A percentile compares a stretch with the other conserved stretches of the same genome.
These are phyloP conservation scores for Dillenia turbinata DNA, from an alignment of 164 flowering plant species.

Conservation along the genomic window DNA sequence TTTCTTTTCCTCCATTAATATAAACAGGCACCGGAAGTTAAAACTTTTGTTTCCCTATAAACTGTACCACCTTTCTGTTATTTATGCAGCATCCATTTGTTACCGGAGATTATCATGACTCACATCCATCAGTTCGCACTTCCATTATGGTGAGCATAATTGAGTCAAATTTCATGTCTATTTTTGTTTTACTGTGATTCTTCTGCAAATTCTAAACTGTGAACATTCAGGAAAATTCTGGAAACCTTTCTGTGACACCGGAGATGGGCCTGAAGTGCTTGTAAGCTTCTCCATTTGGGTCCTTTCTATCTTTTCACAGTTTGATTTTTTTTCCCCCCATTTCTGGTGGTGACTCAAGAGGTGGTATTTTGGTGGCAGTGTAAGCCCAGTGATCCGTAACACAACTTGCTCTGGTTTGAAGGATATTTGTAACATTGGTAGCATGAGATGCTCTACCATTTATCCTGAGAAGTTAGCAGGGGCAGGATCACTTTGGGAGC, in stretches of 20 bases:
- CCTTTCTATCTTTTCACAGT: background rate
- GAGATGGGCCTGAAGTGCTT: constrained; percentile 31
- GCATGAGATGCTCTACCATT: constrained; percentile 47
- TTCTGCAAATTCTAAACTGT: constrained; percentile 11
- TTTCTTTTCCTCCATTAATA: too few species aligned
- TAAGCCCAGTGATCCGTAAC: constrained; percentile 25
- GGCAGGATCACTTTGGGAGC: constrained; percentile 29
- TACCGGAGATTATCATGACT: constrained; percentile 33
- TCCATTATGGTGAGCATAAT: constrained; percentile 37
- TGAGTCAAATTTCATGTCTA: background rate
- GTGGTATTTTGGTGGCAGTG: constrained; percentile 27
- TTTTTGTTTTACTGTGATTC: constrained; percentile 4
- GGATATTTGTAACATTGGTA: constrained; percentile 34
- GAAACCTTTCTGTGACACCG: constrained; percentile 25
- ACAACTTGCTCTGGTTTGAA: constrained; percentile 34
- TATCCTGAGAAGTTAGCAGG: constrained; percentile 38
- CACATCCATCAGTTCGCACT: constrained; percentile 21
- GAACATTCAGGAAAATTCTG: constrained; percentile 39
- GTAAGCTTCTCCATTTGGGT: constrained; percentile 32
- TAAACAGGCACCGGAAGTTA: background rate
- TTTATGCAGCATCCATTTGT: constrained; percentile 72
- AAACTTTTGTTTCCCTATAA: background rate
- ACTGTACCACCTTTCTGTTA: background rate
- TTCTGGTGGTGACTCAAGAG: constrained; percentile 4
- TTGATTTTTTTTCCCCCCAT: too few species aligned